Conservation (phyloP, 2,329 filamentous ascomycete species). For the Penicillium corylophilum region DNA sequence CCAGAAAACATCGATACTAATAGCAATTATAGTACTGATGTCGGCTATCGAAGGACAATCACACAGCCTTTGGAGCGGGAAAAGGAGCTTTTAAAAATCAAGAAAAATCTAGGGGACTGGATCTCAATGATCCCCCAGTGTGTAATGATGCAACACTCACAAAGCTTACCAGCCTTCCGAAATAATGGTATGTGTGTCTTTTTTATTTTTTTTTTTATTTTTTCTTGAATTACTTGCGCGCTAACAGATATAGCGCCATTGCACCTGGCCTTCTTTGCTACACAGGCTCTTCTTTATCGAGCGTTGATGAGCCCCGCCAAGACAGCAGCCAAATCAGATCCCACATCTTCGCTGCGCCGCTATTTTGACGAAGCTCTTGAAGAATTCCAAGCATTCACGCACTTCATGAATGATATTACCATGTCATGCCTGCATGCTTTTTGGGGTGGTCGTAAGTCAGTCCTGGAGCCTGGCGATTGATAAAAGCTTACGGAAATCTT, state of each 20-base stretch:
- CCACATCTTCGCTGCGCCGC: background rate
- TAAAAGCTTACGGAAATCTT: background rate
- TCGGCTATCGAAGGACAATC: background rate
- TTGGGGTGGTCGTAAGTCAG: background rate
- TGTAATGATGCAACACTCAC: background rate
- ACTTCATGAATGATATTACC: background rate
- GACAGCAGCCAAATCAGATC: background rate
- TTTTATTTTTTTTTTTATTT: too few species aligned
- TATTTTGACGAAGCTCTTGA: background rate
- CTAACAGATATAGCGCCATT: background rate
- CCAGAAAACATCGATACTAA: background rate
- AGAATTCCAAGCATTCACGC: background rate
- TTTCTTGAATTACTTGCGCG: background rate
- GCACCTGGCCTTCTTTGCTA: background rate
- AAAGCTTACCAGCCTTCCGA: background rate
- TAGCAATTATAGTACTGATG: background rate
- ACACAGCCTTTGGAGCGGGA: background rate
- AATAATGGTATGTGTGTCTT: background rate
- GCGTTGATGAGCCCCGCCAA: background rate
- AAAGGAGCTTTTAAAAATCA: background rate
- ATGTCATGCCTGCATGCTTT: background rate
- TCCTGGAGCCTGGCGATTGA: too few species aligned
- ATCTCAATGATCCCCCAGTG: background rate
- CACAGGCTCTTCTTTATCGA: background rate
- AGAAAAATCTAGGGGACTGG: background rate